These are phyloP conservation scores for Amborella trichopoda DNA, from an alignment of 164 flowering plant species.

Conservation along the genomic window DNA sequence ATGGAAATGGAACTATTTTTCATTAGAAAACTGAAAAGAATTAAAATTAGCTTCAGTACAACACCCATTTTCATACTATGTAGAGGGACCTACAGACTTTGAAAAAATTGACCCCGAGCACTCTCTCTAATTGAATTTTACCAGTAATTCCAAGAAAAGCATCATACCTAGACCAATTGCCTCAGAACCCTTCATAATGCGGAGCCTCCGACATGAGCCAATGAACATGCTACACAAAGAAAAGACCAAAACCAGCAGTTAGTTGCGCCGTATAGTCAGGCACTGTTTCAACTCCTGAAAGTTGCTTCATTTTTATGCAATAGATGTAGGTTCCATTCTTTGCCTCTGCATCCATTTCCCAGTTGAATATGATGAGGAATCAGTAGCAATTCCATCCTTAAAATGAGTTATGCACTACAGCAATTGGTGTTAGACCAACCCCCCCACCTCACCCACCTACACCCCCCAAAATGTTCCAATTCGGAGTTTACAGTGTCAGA, in stretches of 20 bases:
- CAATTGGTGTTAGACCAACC: too few relatives aligned
- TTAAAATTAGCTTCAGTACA: too few relatives aligned
- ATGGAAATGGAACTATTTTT: too few relatives aligned
- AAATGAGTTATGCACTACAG: too few relatives aligned
- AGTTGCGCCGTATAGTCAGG: background rate
- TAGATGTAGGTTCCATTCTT: background rate
- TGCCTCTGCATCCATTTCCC: background rate
- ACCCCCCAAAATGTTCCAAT: too few relatives aligned
- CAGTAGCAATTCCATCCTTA: too few relatives aligned
- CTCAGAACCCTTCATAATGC: conserved; percentile 75
- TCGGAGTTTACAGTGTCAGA: too few relatives aligned
- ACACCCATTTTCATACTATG: background rate
- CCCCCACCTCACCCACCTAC: too few relatives aligned
- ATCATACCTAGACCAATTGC: conserved; percentile 63
- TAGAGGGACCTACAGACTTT: background rate
- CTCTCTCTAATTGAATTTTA: too few relatives aligned
- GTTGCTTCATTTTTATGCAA: background rate
- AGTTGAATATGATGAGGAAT: too few relatives aligned
- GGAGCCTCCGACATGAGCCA: conserved; percentile 45
- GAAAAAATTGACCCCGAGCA: background rate
- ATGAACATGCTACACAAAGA: conserved; percentile 54
- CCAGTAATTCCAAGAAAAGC: background rate
- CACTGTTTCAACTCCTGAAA: background rate
- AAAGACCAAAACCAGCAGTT: background rate
- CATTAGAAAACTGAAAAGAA: too few relatives aligned